phyloP scores from a whole-genome alignment of 2,329 filamentous ascomycete species.

The Hypomyces rosellus region DNA sequence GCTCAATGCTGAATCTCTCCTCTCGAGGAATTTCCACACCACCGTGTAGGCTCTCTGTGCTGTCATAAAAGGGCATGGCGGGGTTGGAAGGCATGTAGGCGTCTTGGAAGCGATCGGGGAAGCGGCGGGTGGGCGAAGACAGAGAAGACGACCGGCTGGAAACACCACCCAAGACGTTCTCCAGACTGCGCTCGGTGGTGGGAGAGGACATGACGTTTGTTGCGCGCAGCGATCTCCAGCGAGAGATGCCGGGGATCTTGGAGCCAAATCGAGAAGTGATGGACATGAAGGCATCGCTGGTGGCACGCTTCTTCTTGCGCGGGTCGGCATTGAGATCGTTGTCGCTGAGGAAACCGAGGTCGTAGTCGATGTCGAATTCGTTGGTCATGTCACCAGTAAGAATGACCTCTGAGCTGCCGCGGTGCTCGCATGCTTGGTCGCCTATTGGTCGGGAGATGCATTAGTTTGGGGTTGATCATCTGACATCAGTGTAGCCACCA shows the following conservation, averaged over 20 bases:
- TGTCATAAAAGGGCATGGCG: slow-evolving; percentile 56
- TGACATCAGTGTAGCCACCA: too few relatives aligned
- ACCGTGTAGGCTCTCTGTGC: slow-evolving; percentile 46
- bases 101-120: slow-evolving; percentile 41
- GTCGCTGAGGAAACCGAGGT: slow-evolving; percentile 61
- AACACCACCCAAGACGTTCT: slow-evolving; percentile 63
- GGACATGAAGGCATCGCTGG: slow-evolving; percentile 48
- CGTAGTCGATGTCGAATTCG: slow-evolving; percentile 53
- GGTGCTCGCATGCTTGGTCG: slow-evolving; percentile 56
- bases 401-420: slow-evolving; percentile 37
- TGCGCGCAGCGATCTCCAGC: slow-evolving; percentile 43
- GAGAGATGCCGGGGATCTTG: slow-evolving; percentile 48
- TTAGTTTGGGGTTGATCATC: background rate
- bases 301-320: slow-evolving; percentile 50
- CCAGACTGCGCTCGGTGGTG: slow-evolving; percentile 76
- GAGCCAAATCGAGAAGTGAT: slow-evolving; percentile 61
- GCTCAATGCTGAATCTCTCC: slow-evolving; percentile 46
- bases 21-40: slow-evolving; percentile 34
- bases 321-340: slow-evolving; percentile 46
- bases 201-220: slow-evolving; percentile 48
- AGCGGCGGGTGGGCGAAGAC: slow-evolving; percentile 51
- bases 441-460: slow-evolving; percentile 36
- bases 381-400: slow-evolving; percentile 32
- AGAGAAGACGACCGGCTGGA: slow-evolving; percentile 77
- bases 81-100: slow-evolving; percentile 54